Base-by-base conservation (phyloP, 2,329 filamentous ascomycete species). In the Fusarium ambrosium region DNA sequence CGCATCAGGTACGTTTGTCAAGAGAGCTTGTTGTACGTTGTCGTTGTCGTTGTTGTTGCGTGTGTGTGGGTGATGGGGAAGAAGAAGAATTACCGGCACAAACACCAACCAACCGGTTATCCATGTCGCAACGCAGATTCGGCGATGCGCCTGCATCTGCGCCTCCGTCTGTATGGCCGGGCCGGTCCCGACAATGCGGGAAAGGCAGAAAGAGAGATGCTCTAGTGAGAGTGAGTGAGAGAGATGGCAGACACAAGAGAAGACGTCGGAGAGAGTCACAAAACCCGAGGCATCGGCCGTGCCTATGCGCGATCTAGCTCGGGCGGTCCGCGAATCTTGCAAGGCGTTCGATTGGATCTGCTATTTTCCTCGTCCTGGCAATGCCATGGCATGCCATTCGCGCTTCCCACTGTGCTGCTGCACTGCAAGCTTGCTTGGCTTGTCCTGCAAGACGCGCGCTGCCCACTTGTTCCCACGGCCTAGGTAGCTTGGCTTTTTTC, bases 141-240 rank as follows among this genome's bases (percentile, higher is more conserved):
- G 60, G 24, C 37, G 36, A 51, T 67, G 61, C 61, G 37, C 32
- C 51, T 58, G 29, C 37, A 48, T 68, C 60, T 62, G 34, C 60
- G 55, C 70, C 66, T 60, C 56, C 43, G 65, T 67, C 69, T 79
- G 69, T 75, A 76, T 75, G 74, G 63, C 77, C 77, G 77, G 77
- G 70, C 77, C 77, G 77, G 77, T 78, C 70, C 75, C 64, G 64
- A 70, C 39, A 70, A 60, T 45, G 61, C 62, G 66, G 73, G 63
- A 76, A 34, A 34, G 59, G 43, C 18, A 58, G 63, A 76, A 36
- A 58, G 63, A 29, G 32, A 75, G 62, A 71, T 73, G 56, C 60
- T 67, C 62, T 56, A 24, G 27, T 61, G 53, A 63, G 59, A 43
- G 37, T 39, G 37, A 62, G 55, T 8, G 18, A 34, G 27, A 53